Evolutionary conservation across 2,329 filamentous ascomycete genomes (phyloP), one percentile per base, ranked within the genome.

Genomic region (Dactylellina parvicollis): DNA sequence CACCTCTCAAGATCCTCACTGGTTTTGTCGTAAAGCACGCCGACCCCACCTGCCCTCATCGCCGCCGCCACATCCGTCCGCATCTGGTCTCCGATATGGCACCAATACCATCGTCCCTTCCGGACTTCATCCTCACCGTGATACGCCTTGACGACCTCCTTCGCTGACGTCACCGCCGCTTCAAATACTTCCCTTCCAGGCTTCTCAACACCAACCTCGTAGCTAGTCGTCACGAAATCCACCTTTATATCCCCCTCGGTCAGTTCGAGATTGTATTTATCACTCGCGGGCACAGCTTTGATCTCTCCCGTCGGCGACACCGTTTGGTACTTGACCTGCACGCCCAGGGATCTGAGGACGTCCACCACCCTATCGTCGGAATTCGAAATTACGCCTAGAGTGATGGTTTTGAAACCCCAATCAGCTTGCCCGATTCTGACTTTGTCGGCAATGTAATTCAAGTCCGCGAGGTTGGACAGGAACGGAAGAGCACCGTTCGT

Each of bases 121-220:
- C 73, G 57, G 10, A 76, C 76, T 3, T 75, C 77, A 2, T 60
- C 61, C 10, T 69, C 65, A 16, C 28, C 54, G n/a, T 32, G 16
- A 16, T 10, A 5, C 16, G 24, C 9, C 2, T 2, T 60, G 42
- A 75, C 28, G 16, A 64, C 14, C 14, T 67, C 57, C 52, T 46
- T 56, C 20, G 47, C 76, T 50, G 34, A 78, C 47, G 20, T 73
- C 46, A 83, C 81, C 0, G 86, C 87, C 0, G 86, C 84, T 0
- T 81, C 78, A 73, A 89, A 90, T 1, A 90, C 88, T 1, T 78
- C 75, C 7, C 67, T 75, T 57, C 87, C 81, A 0, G 88, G 88
- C 78, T 90, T 90, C 75, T 86, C 85, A 22, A 80, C 78, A 0
- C 87, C 87, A 3, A 86, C 84, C 76, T 89, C 86, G 75, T 89